phyloP scores from a whole-genome alignment of 2,329 filamentous ascomycete genomes.

The Epicoccum sorghinum region DNA sequence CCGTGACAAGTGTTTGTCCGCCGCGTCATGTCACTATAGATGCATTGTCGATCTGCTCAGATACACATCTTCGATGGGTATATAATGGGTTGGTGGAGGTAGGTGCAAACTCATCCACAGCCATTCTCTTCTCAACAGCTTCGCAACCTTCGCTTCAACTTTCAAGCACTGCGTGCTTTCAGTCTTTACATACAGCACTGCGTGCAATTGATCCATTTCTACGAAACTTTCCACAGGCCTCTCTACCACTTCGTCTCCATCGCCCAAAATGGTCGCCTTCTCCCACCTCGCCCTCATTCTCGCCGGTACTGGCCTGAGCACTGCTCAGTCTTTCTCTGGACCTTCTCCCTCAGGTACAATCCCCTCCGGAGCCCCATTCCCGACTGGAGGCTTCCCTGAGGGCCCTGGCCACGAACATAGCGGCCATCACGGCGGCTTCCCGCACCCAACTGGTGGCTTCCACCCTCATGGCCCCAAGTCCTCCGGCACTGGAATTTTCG shows the following conservation, averaged over 20 bases:
- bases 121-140: slow-evolving; percentile 11
- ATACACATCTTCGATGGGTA: not conserved
- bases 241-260: not conserved
- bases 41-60: not conserved
- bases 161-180: slow-evolving; percentile 16
- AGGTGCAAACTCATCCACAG: not conserved
- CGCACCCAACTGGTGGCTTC: slow-evolving; percentile 7
- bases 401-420: slow-evolving; percentile 1
- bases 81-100: not conserved
- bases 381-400: slow-evolving; percentile 3
- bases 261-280: slow-evolving; percentile 16
- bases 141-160: slow-evolving; percentile 6
- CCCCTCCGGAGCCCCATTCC: slow-evolving; percentile 2
- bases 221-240: not conserved
- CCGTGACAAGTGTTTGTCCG: not conserved
- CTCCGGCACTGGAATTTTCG: not conserved
- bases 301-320: slow-evolving; percentile 13
- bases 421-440: slow-evolving; percentile 6
- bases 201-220: not conserved
- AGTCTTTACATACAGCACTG: not conserved
- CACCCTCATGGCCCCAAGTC: not conserved
- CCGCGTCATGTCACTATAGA: slow-evolving; percentile 7
- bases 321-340: slow-evolving; percentile 7
- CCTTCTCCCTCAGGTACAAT: not conserved
- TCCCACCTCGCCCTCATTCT: slow-evolving; percentile 10